Conservation (phyloP, 345 rosid species). For the Noccaea caerulescens region DNA sequence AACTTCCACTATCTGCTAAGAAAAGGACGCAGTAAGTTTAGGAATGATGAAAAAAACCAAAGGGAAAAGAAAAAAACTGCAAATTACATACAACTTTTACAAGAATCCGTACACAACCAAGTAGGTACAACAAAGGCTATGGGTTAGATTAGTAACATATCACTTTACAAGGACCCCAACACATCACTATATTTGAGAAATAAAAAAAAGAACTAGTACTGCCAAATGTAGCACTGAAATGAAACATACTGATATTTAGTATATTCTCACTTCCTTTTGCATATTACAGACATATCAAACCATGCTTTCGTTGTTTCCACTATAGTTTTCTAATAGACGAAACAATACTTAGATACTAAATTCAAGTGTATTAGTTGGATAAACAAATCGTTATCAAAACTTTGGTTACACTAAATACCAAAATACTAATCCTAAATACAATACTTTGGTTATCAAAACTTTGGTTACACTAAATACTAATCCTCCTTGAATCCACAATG, state of each 20-base stretch:
- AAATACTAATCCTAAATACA: too few relatives aligned
- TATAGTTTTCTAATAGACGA: neutral
- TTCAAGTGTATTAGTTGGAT: too few relatives aligned
- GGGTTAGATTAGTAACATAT: neutral
- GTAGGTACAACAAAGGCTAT: neutral
- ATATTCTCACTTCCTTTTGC: neutral
- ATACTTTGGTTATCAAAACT: too few relatives aligned
- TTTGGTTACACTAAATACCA: too few relatives aligned
- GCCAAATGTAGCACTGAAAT: neutral
- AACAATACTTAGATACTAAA: neutral
- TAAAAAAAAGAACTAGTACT: neutral
- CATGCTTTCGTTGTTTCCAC: neutral
- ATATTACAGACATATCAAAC: neutral
- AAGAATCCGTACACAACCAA: neutral
- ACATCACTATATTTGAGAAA: neutral
- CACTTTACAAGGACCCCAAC: neutral
- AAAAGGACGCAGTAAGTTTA: neutral
- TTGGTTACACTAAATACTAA: too few relatives aligned
- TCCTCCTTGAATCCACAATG: too few relatives aligned
- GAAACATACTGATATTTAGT: neutral
- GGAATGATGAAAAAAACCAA: neutral
- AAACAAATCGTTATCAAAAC: too few relatives aligned
- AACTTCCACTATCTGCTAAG: slow-evolving; percentile 27
- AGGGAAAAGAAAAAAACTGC: neutral
- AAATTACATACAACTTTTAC: neutral